phyloP scores from a whole-genome alignment of 768 basidiomycete species.

The Amanita pallidorosea region DNA sequence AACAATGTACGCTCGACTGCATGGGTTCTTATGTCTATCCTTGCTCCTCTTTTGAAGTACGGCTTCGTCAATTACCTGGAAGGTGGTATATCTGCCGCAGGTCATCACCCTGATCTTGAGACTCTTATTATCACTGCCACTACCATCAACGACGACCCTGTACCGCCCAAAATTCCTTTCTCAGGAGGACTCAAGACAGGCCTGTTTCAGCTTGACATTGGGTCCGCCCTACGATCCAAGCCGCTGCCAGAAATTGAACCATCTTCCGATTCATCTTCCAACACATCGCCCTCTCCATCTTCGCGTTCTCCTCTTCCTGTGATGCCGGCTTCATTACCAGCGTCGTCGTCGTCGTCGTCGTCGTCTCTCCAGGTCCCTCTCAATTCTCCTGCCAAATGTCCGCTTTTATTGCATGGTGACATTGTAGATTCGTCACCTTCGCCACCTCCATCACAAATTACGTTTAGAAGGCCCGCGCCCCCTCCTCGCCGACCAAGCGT shows the following conservation, averaged over 20 bases:
- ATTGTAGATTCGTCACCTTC: slow-evolving; percentile 44
- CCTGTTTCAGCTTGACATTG: slow-evolving; percentile 62
- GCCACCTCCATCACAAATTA: slow-evolving; percentile 54
- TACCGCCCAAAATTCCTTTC: slow-evolving; percentile 3
- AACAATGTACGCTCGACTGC: slow-evolving; percentile 44
- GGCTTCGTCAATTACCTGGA: slow-evolving; percentile 58
- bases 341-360: slow-evolving; percentile 23
- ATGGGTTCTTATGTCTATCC: slow-evolving; percentile 60
- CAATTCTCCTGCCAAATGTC: slow-evolving; percentile 7
- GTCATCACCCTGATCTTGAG: slow-evolving; percentile 44
- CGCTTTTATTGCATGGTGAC: slow-evolving; percentile 8
- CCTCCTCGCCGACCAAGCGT: slow-evolving; percentile 52
- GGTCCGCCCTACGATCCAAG: slow-evolving; percentile 38
- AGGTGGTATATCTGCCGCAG: slow-evolving; percentile 59
- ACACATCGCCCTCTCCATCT: slow-evolving; percentile 22
- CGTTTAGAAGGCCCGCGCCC: slow-evolving; percentile 35
- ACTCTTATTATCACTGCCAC: slow-evolving; percentile 38
- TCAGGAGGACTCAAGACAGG: slow-evolving; percentile 22
- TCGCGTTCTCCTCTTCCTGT: slow-evolving; percentile 43
- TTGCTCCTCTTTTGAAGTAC: slow-evolving; percentile 44
- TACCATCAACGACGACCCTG: slow-evolving; percentile 9
- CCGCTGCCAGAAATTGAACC: slow-evolving; percentile 50
- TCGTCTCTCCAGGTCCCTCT: slow-evolving; percentile 12
- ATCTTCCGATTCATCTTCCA: slow-evolving; percentile 21
- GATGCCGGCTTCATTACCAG: slow-evolving; percentile 30